A percentile compares a stretch with the other conserved stretches of the same genome.
Conservation (phyloP, 148 eudicot species). For the Rhododendron henanense region DNA sequence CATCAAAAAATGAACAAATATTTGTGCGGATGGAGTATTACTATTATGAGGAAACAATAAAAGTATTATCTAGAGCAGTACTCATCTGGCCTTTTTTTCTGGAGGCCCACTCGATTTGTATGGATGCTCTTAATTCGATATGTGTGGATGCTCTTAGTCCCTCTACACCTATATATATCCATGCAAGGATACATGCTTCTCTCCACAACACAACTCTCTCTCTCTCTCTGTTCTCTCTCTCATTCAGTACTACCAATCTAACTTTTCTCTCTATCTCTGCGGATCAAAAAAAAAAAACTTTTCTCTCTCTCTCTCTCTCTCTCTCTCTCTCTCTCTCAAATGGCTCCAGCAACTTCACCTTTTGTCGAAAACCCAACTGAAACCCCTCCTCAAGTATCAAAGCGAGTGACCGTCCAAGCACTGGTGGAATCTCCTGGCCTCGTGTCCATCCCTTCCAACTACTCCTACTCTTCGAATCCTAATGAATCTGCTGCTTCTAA, state of each 20-base stretch:
- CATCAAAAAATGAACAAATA: too few species aligned
- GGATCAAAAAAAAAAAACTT: too few species aligned
- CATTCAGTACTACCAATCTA: neutral
- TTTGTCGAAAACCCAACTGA: neutral
- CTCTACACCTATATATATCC: neutral
- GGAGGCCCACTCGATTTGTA: too few species aligned
- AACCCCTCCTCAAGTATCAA: neutral
- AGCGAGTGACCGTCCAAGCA: slow-evolving; percentile 4
- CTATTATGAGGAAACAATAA: too few species aligned
- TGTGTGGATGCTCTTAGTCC: too few species aligned
- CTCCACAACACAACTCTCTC: neutral
- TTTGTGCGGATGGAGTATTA: too few species aligned
- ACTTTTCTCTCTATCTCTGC: too few species aligned
- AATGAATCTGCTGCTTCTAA: neutral
- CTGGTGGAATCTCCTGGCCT: slow-evolving; percentile 15
- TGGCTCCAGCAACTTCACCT: neutral
- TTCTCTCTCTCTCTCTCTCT: too few species aligned
- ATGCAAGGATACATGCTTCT: neutral
- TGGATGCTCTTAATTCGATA: too few species aligned
- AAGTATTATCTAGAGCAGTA: neutral
- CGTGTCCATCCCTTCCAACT: slow-evolving; percentile 15
- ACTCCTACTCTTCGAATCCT: slow-evolving; percentile 1
- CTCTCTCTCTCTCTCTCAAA: neutral
- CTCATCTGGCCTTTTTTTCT: neutral
- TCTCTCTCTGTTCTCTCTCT: neutral